These are phyloP conservation scores for Lipomyces oligophaga DNA, from an alignment of 805 yeast genomes.

Conservation along the genomic window DNA sequence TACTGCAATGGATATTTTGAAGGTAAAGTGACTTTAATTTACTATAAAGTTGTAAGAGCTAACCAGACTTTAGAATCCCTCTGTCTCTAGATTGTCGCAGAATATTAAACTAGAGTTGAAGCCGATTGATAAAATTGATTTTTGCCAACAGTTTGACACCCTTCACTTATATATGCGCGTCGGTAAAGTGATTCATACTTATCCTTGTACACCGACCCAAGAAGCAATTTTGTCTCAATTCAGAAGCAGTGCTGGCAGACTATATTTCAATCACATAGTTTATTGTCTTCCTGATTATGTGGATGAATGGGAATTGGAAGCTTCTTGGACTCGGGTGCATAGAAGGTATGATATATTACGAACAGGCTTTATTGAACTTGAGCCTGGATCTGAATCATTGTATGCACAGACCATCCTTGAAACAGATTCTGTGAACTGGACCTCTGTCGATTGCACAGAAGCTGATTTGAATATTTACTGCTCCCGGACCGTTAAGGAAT, in stretches of 20 bases:
- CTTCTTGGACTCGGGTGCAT: conserved; percentile 14
- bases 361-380: conserved; percentile 23
- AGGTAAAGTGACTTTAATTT: too few species aligned
- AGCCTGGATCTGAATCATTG: conserved; percentile 4
- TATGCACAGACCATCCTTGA: conserved; percentile 25
- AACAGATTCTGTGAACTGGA: background rate
- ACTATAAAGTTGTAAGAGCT: too few species aligned
- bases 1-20: conserved; percentile 18
- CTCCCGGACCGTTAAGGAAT: background rate
- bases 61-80: conserved; percentile 3
- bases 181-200: conserved; percentile 4
- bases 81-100: conserved; percentile 5
- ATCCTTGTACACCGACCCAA: conserved; percentile 28
- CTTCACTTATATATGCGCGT: background rate
- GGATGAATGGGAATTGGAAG: background rate
- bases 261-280: conserved; percentile 21
- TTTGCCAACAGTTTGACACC: conserved; percentile 2
- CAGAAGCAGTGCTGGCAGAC: conserved; percentile 11
- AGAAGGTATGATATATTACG: conserved; percentile 22
- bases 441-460: background rate
- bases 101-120: background rate
- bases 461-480: conserved; percentile 3
- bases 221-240: conserved; percentile 24
- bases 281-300: conserved; percentile 17
- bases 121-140: background rate